phyloP scores from a whole-genome alignment of 495 filamentous ascomycete species.

The Talaromyces nanjingensis region DNA sequence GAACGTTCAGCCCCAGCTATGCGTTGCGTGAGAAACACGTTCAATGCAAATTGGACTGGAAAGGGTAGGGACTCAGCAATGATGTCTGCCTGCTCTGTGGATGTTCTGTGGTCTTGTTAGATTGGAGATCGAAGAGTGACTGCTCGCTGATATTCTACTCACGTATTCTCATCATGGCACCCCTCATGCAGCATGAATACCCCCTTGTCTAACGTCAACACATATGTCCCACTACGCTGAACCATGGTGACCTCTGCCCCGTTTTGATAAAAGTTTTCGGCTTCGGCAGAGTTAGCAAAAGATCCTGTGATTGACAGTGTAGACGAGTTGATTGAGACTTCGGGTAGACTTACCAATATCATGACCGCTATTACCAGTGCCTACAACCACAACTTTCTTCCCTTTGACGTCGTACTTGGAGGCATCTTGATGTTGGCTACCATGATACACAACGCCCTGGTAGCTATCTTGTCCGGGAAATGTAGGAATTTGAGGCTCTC shows the following conservation, averaged over 20 bases:
- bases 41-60: constrained; percentile 49
- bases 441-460: constrained; percentile 38
- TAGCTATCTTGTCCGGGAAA: too few relatives aligned
- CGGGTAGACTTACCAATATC: too few relatives aligned
- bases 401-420: constrained; percentile 32
- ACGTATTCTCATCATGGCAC: not conserved
- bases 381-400: constrained; percentile 69
- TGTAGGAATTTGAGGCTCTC: too few relatives aligned
- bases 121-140: too few relatives aligned
- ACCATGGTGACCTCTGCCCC: constrained; percentile 70
- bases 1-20: constrained; percentile 43
- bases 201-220: constrained; percentile 54
- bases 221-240: constrained; percentile 67
- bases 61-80: constrained; percentile 46
- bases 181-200: constrained; percentile 24
- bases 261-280: constrained; percentile 58
- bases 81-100: constrained; percentile 57
- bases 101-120: too few relatives aligned
- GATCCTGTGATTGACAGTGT: too few relatives aligned
- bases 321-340: too few relatives aligned
- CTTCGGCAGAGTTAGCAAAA: too few relatives aligned
- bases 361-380: constrained; percentile 42
- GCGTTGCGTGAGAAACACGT: constrained; percentile 41
- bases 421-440: constrained; percentile 32
- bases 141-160: too few relatives aligned